A percentile compares a stretch with the other conserved stretches of the same genome.
phyloP scores from a whole-genome alignment of 1,139 yeast species.

The Geotrichum cucujoidarum region DNA sequence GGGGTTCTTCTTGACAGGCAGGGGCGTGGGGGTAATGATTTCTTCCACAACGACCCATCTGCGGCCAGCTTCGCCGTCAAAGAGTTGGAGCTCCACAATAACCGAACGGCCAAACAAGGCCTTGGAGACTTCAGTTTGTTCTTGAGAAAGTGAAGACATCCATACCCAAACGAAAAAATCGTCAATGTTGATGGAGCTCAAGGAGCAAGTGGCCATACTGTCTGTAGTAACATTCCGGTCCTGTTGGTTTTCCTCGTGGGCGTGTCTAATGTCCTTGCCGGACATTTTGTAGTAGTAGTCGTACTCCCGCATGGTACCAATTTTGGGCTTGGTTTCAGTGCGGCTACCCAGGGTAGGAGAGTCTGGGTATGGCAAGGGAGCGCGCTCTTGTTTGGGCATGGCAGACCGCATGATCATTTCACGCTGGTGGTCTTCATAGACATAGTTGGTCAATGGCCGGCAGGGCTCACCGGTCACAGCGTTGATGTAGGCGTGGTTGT shows the following conservation, averaged over 20 bases:
- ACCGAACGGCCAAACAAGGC: constrained; percentile 73
- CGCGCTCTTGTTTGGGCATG: constrained; percentile 29
- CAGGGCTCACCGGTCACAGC: constrained; percentile 32
- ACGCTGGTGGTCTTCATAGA: constrained; percentile 30
- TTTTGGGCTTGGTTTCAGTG: constrained; percentile 1
- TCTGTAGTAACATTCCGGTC: constrained; percentile 18
- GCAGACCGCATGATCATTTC: constrained; percentile 24
- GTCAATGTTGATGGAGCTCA: constrained; percentile 65
- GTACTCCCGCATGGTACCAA: constrained; percentile 17
- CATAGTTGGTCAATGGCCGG: constrained; percentile 33
- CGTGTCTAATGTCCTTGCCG: constrained; percentile 5
- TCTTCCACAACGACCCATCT: constrained; percentile 83
- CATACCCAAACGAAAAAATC: constrained; percentile 91
- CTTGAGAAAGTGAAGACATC: constrained; percentile 73
- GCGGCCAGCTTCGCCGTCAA: constrained; percentile 44
- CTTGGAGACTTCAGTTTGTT: constrained; percentile 62
- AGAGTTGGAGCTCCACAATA: constrained; percentile 57
- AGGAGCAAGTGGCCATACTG: constrained; percentile 44
- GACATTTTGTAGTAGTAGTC: constrained; percentile 15
- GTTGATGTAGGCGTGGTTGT: constrained; percentile 35
- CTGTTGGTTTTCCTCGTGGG: constrained; percentile 12
- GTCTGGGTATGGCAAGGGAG: constrained; percentile 30
- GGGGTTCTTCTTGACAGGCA: constrained; percentile 25
- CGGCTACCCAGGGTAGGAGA: constrained; percentile 14
- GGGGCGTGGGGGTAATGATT: constrained; percentile 29